Percentiles rank a stretch among this genome's conserved stretches.
Evolutionary conservation across 2,329 filamentous ascomycete genomes (phyloP).

Genomic region (Ascocoryne sarcoides): DNA sequence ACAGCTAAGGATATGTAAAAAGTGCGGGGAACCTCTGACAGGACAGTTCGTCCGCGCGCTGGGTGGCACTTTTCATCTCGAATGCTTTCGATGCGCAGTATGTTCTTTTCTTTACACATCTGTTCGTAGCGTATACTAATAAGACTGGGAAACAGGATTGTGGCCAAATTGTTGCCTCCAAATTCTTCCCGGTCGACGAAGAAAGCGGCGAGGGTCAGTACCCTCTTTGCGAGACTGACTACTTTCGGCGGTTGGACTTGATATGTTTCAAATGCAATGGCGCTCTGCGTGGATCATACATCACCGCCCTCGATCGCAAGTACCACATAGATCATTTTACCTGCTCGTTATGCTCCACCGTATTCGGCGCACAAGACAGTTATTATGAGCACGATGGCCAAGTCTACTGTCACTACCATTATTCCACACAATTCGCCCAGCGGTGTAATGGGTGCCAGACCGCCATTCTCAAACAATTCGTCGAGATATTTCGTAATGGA

Average conservation of each 20-base stretch:
- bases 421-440: conserved; percentile 94
- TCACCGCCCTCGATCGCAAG: conserved; percentile 93
- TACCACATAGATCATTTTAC: conserved; percentile 99
- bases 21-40: conserved; percentile 78
- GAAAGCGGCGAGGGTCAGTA: conserved; percentile 81
- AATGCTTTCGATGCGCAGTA: conserved; percentile 97
- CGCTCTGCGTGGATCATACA: conserved; percentile 91
- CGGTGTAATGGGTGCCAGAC: conserved; percentile 95
- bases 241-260: conserved; percentile 85
- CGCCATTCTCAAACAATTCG: conserved; percentile 96
- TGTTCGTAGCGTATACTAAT: not conserved
- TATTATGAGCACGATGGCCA: conserved; percentile 97
- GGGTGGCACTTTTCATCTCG: conserved; percentile 88
- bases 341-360: conserved; percentile 89
- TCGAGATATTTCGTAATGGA: conserved; percentile 96
- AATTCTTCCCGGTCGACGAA: conserved; percentile 96
- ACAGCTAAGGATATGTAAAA: conserved; percentile 64
- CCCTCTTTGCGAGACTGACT: conserved; percentile 94
- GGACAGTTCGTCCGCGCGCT: conserved; percentile 94
- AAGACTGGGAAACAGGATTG: conserved; percentile 60
- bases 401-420: conserved; percentile 98
- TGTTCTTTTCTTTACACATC: conserved; percentile 5
- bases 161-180: conserved; percentile 91
- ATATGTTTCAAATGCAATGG: conserved; percentile 89
- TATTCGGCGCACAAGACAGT: conserved; percentile 97